A percentile compares a stretch with the other conserved stretches of the same genome.
phyloP scores from a whole-genome alignment of 2,329 filamentous ascomycete species.

The Colletotrichum abscissum region DNA sequence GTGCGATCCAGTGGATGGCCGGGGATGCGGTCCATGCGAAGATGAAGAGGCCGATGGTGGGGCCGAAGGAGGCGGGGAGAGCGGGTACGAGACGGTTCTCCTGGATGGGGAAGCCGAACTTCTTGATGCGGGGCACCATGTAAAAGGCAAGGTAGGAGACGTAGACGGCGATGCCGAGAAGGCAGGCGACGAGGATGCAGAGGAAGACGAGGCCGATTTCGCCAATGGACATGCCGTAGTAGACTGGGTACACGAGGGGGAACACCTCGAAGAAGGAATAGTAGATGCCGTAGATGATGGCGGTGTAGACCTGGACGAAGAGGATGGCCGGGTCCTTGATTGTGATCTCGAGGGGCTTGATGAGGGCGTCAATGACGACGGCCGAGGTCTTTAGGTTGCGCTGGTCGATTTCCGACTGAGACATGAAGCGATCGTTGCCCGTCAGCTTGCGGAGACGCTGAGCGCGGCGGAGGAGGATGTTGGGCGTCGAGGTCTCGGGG shows the following conservation, averaged over 20 bases:
- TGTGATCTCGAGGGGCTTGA: slow-evolving; percentile 70
- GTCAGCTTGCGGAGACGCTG: slow-evolving; percentile 70
- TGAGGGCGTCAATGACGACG: slow-evolving; percentile 65
- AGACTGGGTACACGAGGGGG: slow-evolving; percentile 69
- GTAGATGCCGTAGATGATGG: slow-evolving; percentile 71
- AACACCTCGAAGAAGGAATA: slow-evolving; percentile 75
- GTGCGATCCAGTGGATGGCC: slow-evolving; percentile 64
- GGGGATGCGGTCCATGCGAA: slow-evolving; percentile 68
- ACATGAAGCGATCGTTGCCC: slow-evolving; percentile 65
- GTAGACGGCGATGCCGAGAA: slow-evolving; percentile 63
- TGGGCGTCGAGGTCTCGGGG: slow-evolving; percentile 71
- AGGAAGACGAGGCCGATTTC: slow-evolving; percentile 70
- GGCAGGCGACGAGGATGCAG: slow-evolving; percentile 67
- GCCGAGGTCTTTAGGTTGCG: slow-evolving; percentile 59
- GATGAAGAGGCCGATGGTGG: slow-evolving; percentile 70
- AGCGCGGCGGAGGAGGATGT: slow-evolving; percentile 71
- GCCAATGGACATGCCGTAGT: slow-evolving; percentile 70
- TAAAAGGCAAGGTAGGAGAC: slow-evolving; percentile 62
- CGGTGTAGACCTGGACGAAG: slow-evolving; percentile 71
- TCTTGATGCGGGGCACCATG: slow-evolving; percentile 61
- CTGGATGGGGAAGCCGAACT: slow-evolving; percentile 60
- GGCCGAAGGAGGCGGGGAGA: slow-evolving; percentile 61
- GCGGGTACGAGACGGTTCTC: slow-evolving; percentile 68
- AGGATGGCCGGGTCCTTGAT: slow-evolving; percentile 71
- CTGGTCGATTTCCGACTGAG: slow-evolving; percentile 74